Evolutionary conservation across 1,284 basidiomycete species (phyloP).

Genomic region (Ceratobasidium sp.): DNA sequence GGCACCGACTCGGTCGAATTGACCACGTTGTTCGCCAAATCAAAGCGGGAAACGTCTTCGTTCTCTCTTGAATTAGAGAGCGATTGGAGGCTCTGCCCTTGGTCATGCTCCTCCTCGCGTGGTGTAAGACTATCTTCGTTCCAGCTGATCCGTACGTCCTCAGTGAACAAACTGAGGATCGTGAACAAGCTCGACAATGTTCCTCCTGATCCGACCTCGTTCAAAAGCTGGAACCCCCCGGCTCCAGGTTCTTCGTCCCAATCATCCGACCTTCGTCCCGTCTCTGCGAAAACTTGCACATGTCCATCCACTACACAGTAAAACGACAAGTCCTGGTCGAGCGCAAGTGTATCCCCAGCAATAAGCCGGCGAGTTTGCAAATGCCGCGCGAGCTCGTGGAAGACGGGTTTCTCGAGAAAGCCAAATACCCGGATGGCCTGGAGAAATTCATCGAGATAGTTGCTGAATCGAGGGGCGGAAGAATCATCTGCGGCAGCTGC

Average conservation of each 20-base stretch:
- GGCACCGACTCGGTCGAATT: constrained; percentile 40
- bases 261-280: constrained; percentile 61
- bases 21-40: constrained; percentile 57
- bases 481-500: constrained; percentile 77
- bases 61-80: constrained; percentile 52
- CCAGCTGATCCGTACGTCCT: constrained; percentile 95
- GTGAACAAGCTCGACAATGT: constrained; percentile 96
- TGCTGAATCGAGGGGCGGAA: constrained; percentile 73
- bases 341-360: constrained; percentile 89
- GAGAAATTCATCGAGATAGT: constrained; percentile 94
- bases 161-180: constrained; percentile 94
- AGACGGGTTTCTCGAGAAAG: constrained; percentile 94
- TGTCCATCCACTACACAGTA: constrained; percentile 95
- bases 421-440: constrained; percentile 95
- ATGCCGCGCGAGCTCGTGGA: constrained; percentile 93
- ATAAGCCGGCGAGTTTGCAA: constrained; percentile 90
- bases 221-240: constrained; percentile 86
- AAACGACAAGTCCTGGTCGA: constrained; percentile 92
- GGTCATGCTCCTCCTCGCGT: background rate
- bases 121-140: constrained; percentile 55
- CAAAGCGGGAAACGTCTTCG: constrained; percentile 71
- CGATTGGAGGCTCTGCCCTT: background rate
- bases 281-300: constrained; percentile 84
- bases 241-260: constrained; percentile 84
- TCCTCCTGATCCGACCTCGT: constrained; percentile 94